Evolutionary conservation across 768 basidiomycete genomes (phyloP).

Genomic region (Leccinum longicurvipes): DNA sequence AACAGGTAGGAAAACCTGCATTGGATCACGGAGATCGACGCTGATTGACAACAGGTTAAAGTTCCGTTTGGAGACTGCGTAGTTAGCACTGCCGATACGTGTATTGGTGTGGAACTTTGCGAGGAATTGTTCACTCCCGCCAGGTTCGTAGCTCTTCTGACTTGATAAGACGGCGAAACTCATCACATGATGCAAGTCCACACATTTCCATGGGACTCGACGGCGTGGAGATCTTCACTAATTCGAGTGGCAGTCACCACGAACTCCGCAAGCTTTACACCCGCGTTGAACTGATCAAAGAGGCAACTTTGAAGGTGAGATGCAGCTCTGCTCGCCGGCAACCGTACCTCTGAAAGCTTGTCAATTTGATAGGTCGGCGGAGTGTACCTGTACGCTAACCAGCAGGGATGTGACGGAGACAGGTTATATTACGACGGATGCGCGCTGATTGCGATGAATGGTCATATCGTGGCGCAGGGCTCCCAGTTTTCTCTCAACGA

Average conservation of each 20-base stretch:
- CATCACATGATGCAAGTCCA: constrained; percentile 51
- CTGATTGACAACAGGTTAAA: constrained; percentile 51
- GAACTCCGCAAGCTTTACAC: constrained; percentile 94
- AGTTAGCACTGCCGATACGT: constrained; percentile 89
- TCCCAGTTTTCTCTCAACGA: constrained; percentile 95
- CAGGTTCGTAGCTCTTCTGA: constrained; percentile 49
- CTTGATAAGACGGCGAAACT: background rate
- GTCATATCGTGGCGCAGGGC: constrained; percentile 88
- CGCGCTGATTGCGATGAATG: constrained; percentile 94
- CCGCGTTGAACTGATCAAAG: constrained; percentile 92
- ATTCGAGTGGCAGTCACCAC: constrained; percentile 97
- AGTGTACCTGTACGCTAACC: constrained; percentile 96
- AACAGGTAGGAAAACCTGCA: constrained; percentile 54
- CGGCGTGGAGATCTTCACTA: constrained; percentile 98
- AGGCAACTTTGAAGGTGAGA: constrained; percentile 88
- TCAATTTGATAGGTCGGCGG: constrained; percentile 74
- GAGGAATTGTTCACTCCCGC: constrained; percentile 97
- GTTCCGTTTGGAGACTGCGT: constrained; percentile 97
- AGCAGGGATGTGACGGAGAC: constrained; percentile 98
- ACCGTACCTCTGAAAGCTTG: background rate
- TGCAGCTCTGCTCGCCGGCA: background rate
- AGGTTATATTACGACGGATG: constrained; percentile 98
- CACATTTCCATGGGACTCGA: constrained; percentile 98
- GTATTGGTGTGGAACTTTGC: constrained; percentile 94
- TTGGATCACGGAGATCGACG: background rate